Percentiles rank a stretch among this genome's conserved stretches.
Evolutionary conservation across 345 rosid species (phyloP).

Genomic region (Rubroshorea leprosula): DNA sequence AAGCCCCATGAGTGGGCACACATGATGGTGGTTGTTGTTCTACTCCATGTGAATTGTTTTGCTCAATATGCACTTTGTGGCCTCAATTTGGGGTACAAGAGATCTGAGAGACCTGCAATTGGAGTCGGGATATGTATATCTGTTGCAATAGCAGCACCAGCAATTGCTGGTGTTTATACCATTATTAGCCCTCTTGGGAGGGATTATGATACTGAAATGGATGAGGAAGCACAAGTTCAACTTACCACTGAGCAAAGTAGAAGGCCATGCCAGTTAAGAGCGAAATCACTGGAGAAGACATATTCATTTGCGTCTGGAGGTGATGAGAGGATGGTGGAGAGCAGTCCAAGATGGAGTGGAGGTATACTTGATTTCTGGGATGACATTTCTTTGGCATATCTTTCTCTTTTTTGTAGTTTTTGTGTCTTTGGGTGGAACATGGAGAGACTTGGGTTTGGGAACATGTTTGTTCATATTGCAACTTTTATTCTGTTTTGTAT

Average conservation of each 20-base stretch:
- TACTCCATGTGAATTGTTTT: slow-evolving; percentile 86
- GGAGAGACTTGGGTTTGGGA: slow-evolving; percentile 95
- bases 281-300: slow-evolving; percentile 41
- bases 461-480: slow-evolving; percentile 91
- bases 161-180: slow-evolving; percentile 71
- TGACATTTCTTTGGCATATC: slow-evolving; percentile 75
- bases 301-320: slow-evolving; percentile 61
- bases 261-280: slow-evolving; percentile 23
- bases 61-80: slow-evolving; percentile 96
- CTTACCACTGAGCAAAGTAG: slow-evolving; percentile 23
- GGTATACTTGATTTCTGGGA: slow-evolving; percentile 84
- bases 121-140: slow-evolving; percentile 84
- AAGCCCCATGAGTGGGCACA: slow-evolving; percentile 92
- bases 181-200: slow-evolving; percentile 80
- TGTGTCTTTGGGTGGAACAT: slow-evolving; percentile 97
- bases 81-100: slow-evolving; percentile 68
- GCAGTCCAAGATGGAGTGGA: slow-evolving; percentile 75
- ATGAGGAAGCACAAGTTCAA: slow-evolving; percentile 60
- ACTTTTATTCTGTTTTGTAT: slow-evolving; percentile 78
- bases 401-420: slow-evolving; percentile 72
- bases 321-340: slow-evolving; percentile 35
- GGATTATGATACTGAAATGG: slow-evolving; percentile 51
- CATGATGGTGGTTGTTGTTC: slow-evolving; percentile 69
- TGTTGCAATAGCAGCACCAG: slow-evolving; percentile 86
- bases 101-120: slow-evolving; percentile 76